Evolutionary conservation across 352 stramenopile genomes (phyloP).

Genomic region (Phytophthora meadii): DNA sequence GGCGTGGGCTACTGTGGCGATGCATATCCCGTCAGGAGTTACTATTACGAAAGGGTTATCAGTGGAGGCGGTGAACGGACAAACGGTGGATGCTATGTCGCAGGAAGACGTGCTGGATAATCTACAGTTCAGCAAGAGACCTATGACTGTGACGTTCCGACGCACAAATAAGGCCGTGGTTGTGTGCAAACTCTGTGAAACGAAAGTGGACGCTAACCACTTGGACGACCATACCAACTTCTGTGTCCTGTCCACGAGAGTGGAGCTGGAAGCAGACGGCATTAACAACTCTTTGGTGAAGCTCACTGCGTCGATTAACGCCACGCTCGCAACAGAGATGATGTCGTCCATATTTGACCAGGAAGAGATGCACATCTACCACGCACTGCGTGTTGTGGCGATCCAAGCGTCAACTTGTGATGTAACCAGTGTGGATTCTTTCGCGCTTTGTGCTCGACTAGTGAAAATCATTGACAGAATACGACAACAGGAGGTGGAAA

Average conservation of each 20-base stretch:
- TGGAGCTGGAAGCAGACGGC: conserved; percentile 80
- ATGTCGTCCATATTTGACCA: conserved; percentile 53
- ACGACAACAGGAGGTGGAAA: conserved; percentile 60
- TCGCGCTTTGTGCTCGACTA: conserved; percentile 74
- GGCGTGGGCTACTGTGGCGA: conserved; percentile 33
- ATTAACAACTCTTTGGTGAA: conserved; percentile 75
- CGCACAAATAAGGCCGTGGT: conserved; percentile 49
- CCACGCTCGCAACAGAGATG: conserved; percentile 51
- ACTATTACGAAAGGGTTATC: conserved; percentile 59
- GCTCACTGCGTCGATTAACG: conserved; percentile 63
- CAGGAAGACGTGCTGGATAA: conserved; percentile 70
- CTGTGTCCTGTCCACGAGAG: conserved; percentile 78
- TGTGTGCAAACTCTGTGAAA: conserved; percentile 87
- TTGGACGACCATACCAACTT: conserved; percentile 84
- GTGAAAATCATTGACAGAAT: conserved; percentile 84
- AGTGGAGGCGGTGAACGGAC: conserved; percentile 73
- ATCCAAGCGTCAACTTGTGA: conserved; percentile 81
- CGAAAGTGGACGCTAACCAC: conserved; percentile 63
- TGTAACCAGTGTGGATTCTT: conserved; percentile 76
- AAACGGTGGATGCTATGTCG: conserved; percentile 34
- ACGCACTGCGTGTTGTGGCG: conserved; percentile 69
- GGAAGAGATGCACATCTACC: conserved; percentile 76
- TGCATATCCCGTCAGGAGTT: conserved; percentile 51
- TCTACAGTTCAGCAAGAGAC: conserved; percentile 65
- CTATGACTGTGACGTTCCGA: conserved; percentile 71